Base-by-base conservation (phyloP, 768 basidiomycete species). In the Leccinellum luteum region DNA sequence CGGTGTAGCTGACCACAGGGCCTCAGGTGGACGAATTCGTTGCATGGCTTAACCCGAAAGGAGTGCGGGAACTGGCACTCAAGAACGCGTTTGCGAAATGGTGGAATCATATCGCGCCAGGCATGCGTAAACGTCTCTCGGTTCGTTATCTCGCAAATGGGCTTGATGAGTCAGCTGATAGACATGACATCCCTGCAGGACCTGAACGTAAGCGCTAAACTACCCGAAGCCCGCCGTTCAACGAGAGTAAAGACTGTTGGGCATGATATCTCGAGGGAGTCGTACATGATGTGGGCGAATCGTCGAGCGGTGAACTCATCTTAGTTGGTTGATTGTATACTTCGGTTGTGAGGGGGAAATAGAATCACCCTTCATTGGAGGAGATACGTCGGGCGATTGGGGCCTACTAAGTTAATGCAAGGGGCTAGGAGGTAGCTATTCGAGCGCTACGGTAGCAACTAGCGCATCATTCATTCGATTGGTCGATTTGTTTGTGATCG, bases 31-130 rank as follows among this genome's bases (percentile, higher is more conserved):
- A 92, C 35, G 85, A 87, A 55, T 90, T 91, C 66, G 72, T 92
- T 30, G 80, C 85, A 5, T 99, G 96, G 95, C 78, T 99, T 17
- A 97, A 96, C 69, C 79, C 86, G 31, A 95, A 94, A 75, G 96
- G 97, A 4, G 84, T 88, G 54, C 86, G 96, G 54, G 96, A 99
- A 73, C 75, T 88, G 43, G 86, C 86, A 30, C 78, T 95, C 45
- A 91, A 89, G 74, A 84, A 85, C 50, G 75, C 81, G 1, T 75
- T 99, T 58, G 82, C 81, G 15, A 93, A 91, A 69, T 92, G 91
- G 87, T 90, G 88, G 85, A 77, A 81, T 49, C 91, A 93, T 69
- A 85, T 95, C 57, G 82, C 84, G 14, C 85, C 85, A 15, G 94
- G 94, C 13, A 82, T 92, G 66, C 81, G 85, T 59, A 88, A 86